Evolutionary conservation across 2,329 filamentous ascomycete species (phyloP), one percentile per base, ranked within the genome.

Genomic region (Apiospora marii): DNA sequence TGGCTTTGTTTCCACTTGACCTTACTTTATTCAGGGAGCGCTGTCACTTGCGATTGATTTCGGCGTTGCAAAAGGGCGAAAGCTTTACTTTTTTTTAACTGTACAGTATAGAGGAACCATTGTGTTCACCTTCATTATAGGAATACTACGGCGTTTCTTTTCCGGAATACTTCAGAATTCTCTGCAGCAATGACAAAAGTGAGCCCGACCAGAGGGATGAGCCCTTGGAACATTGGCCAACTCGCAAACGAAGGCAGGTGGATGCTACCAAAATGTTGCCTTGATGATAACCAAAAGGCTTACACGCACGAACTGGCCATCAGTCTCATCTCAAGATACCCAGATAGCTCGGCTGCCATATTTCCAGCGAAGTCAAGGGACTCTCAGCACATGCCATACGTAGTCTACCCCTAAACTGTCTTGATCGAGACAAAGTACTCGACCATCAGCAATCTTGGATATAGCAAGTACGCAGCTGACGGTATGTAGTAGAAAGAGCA

Each of bases 1-100:
- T 41, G 34, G 58, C 34, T 64, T 64, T 4, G 30, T 41, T n/a
- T n/a, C 58, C 34, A 64, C 58, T 64, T 41, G 58, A 64, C 30
- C 58, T 64, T 34, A n/a, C 12, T 64, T 41, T 30, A 30, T 30
- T n/a, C 1, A 34, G 10, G 58, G 22, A 3, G 58, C 58, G 58
- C 19, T 64, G 34, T 14, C 14, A 22, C 34, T 64, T 64, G 58
- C 58, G 34, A 24, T 41, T 64, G 30, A 34, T 24, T 64, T 41
- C 34, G 34, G 58, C 58, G 58, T 64, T 37, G 22, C 34, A n/a
- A 64, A 41, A n/a, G 30, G 58, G 34, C 3, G 58, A 41, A 14
- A 41, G 34, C 58, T 37, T 64, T 8, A 41, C 22, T 41, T 22
- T 41, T 48, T n/a, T 22, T n/a, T 48, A 10, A 46, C 22, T 64